Percentiles rank a stretch among this genome's conserved stretches.
phyloP scores from a whole-genome alignment of 2,329 filamentous ascomycete genomes.

The Sporothrix sp. region DNA sequence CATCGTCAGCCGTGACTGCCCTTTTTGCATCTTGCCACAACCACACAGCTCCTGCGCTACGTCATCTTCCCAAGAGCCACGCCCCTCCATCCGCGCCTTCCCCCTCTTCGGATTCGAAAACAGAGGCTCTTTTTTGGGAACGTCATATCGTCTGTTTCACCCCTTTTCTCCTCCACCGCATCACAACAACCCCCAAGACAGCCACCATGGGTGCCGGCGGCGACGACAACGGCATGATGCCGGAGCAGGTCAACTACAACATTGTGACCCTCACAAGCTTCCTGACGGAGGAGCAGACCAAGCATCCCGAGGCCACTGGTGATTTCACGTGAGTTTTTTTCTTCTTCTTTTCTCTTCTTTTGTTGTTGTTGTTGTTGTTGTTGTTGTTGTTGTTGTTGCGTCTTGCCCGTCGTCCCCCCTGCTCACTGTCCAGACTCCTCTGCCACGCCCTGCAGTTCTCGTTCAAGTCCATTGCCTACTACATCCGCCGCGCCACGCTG shows the following conservation, averaged over 20 bases:
- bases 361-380: conserved; percentile 16
- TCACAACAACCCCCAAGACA: neutral
- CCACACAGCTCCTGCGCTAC: neutral
- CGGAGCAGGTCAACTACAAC: conserved; percentile 85
- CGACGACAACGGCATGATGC: conserved; percentile 37
- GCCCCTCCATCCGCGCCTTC: neutral
- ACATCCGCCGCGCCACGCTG: conserved; percentile 89
- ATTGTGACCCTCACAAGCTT: conserved; percentile 93
- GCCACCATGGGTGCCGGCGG: conserved; percentile 21
- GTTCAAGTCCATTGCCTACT: conserved; percentile 99
- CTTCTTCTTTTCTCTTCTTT: neutral
- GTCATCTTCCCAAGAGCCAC: neutral
- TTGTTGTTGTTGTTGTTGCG: conserved; percentile 35
- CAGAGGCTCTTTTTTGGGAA: too few relatives aligned
- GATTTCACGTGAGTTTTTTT: conserved; percentile 76
- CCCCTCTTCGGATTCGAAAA: neutral
- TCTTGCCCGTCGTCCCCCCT: conserved; percentile 14
- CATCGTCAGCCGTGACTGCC: neutral
- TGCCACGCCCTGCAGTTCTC: conserved; percentile 98
- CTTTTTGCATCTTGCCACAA: neutral
- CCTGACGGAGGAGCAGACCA: conserved; percentile 89
- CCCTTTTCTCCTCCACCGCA: neutral
- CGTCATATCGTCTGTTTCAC: neutral
- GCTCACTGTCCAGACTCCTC: conserved; percentile 53
- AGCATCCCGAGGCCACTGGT: conserved; percentile 89